These are phyloP conservation scores for Arabidopsis thaliana DNA, from an alignment of 345 rosid species.

Conservation along the genomic window TAIR10.1 NC_003070.9:3930501-3931000, in stretches of 20 bases:
- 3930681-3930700: slow-evolving; percentile 71
- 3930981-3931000: too few relatives aligned
- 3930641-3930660: slow-evolving; percentile 69
- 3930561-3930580: slow-evolving; percentile 59
- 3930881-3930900: slow-evolving; percentile 92
- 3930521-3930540: slow-evolving; percentile 55
- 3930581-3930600: slow-evolving; percentile 51
- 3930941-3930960: background rate
- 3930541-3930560: slow-evolving; percentile 51
- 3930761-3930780: slow-evolving; percentile 64
- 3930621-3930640: slow-evolving; percentile 69
- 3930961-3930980: background rate
- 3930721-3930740: slow-evolving; percentile 64
- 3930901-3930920: slow-evolving; percentile 55
- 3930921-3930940: background rate
- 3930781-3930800: slow-evolving; percentile 55
- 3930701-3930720: slow-evolving; percentile 59
- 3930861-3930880: slow-evolving; percentile 87
- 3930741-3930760: slow-evolving; percentile 58
- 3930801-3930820: slow-evolving; percentile 58
- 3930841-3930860: slow-evolving; percentile 64
- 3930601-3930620: slow-evolving; percentile 75
- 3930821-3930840: slow-evolving; percentile 75
- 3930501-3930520: slow-evolving; percentile 67
- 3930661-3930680: slow-evolving; percentile 68